Evolutionary conservation across 2,329 filamentous ascomycete genomes (phyloP).

Genomic region (Fusarium haematococcum): DNA sequence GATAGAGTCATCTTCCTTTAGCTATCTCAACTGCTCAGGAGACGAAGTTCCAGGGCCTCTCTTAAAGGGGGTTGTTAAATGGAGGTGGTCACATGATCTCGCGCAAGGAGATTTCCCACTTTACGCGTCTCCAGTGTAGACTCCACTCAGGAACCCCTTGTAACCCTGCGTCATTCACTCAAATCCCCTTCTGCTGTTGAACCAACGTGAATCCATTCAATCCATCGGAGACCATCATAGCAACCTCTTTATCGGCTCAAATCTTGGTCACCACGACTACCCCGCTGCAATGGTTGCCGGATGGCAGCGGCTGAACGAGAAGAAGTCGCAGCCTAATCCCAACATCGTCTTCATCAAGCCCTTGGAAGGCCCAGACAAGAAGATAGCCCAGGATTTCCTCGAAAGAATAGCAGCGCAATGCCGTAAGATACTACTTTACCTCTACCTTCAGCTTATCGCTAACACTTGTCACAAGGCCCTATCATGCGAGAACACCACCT

Average conservation of each 20-base stretch:
- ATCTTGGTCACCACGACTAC: background rate
- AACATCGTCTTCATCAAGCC: constrained; percentile 89
- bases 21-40: background rate
- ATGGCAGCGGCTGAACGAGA: constrained; percentile 83
- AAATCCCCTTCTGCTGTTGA: background rate
- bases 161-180: constrained; percentile 26
- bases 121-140: constrained; percentile 19
- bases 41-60: background rate
- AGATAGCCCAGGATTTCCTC: constrained; percentile 75
- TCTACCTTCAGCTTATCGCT: background rate
- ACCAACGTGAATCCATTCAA: background rate
- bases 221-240: background rate
- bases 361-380: constrained; percentile 72
- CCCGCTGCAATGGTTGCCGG: constrained; percentile 74
- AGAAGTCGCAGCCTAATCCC: constrained; percentile 78
- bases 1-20: background rate
- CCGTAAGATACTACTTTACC: constrained; percentile 54
- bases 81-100: constrained; percentile 25
- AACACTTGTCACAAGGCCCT: constrained; percentile 61
- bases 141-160: constrained; percentile 1
- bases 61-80: background rate
- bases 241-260: background rate
- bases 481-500: constrained; percentile 76
- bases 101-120: constrained; percentile 14
- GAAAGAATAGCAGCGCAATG: constrained; percentile 86